phyloP scores from a whole-genome alignment of 2,329 filamentous ascomycete genomes.

The Monosporascus sp. region DNA sequence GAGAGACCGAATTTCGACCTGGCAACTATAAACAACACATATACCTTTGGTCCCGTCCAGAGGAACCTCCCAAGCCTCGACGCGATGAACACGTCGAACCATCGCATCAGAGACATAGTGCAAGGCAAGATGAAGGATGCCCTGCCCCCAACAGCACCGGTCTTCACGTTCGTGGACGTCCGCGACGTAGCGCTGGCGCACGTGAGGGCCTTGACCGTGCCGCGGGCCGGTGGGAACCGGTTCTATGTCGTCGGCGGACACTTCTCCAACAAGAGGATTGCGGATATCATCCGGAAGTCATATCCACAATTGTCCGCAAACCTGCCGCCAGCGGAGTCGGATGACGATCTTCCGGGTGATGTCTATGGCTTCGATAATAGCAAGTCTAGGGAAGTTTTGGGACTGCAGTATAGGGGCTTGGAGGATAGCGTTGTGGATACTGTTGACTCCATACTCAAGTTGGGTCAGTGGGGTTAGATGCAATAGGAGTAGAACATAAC shows the following conservation, averaged over 20 bases:
- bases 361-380: slow-evolving; percentile 53
- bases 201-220: slow-evolving; percentile 51
- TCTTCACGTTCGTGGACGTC: slow-evolving; percentile 56
- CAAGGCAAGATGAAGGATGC: slow-evolving; percentile 54
- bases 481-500: too few relatives aligned
- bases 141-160: slow-evolving; percentile 50
- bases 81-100: slow-evolving; percentile 69
- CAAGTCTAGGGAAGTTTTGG: slow-evolving; percentile 49
- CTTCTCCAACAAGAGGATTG: slow-evolving; percentile 57
- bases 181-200: slow-evolving; percentile 59
- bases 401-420: slow-evolving; percentile 52
- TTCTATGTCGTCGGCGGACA: slow-evolving; percentile 59
- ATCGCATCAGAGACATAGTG: slow-evolving; percentile 59
- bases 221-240: slow-evolving; percentile 53
- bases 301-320: slow-evolving; percentile 47
- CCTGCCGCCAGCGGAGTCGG: slow-evolving; percentile 37
- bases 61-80: slow-evolving; percentile 59
- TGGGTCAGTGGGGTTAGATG: too few relatives aligned
- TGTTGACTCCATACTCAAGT: slow-evolving; percentile 35
- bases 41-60: slow-evolving; percentile 59
- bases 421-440: slow-evolving; percentile 57
- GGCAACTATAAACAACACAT: slow-evolving; percentile 56
- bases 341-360: slow-evolving; percentile 38
- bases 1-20: slow-evolving; percentile 55
- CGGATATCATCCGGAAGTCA: slow-evolving; percentile 47